These are phyloP conservation scores for Phytopythium montanum DNA, from an alignment of 352 stramenopile genomes.

Conservation along the genomic window DNA sequence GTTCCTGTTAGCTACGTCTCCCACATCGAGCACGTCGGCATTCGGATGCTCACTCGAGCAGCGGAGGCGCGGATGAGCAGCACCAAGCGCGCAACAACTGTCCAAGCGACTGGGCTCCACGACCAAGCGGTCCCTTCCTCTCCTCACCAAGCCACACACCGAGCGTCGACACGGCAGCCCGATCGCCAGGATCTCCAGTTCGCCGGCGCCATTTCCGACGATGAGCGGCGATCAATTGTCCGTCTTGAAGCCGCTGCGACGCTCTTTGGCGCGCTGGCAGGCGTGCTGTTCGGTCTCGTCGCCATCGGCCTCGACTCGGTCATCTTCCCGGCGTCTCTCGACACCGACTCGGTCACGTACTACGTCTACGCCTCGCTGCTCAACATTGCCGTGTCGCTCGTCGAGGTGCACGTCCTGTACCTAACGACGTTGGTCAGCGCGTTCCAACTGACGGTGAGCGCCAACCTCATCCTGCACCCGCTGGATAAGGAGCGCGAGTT, in stretches of 20 bases:
- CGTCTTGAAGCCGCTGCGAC: conserved; percentile 29
- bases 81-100: conserved; percentile 11
- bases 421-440: conserved; percentile 30
- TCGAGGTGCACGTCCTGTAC: conserved; percentile 46
- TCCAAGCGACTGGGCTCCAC: not conserved
- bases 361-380: conserved; percentile 32
- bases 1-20: conserved; percentile 15
- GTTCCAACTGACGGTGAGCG: conserved; percentile 40
- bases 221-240: conserved; percentile 21
- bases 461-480: conserved; percentile 37
- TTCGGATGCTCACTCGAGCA: conserved; percentile 33
- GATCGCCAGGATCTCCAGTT: not conserved
- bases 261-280: conserved; percentile 18
- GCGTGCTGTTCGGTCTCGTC: conserved; percentile 32
- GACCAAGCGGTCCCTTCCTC: not conserved
- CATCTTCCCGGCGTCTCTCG: conserved; percentile 10
- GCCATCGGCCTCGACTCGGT: conserved; percentile 31
- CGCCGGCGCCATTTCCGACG: conserved; percentile 18
- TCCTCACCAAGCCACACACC: not conserved
- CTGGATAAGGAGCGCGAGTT: conserved; percentile 50
- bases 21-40: conserved; percentile 35
- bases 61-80: conserved; percentile 30
- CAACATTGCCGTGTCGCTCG: conserved; percentile 42
- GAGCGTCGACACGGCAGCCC: not conserved
- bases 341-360: conserved; percentile 14